These are phyloP conservation scores for Pichia deserticola DNA, from an alignment of 805 yeast genomes.

Conservation along the genomic window DNA sequence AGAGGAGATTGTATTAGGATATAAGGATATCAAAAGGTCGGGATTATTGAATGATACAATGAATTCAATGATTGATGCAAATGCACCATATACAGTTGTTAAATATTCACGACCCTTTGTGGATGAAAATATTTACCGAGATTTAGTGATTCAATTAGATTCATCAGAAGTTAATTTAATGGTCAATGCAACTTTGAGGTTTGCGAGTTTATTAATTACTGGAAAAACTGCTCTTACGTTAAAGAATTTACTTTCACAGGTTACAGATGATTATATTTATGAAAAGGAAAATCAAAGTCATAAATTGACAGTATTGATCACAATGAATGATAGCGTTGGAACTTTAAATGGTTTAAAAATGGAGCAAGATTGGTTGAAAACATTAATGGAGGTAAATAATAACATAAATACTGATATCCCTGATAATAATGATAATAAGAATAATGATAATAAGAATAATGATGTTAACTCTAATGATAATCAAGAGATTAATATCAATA, in stretches of 20 bases:
- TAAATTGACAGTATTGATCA: constrained; percentile 18
- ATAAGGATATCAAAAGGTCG: constrained; percentile 38
- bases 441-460: neutral
- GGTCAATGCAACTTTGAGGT: constrained; percentile 27
- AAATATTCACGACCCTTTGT: constrained; percentile 41
- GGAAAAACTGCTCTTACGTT: constrained; percentile 24
- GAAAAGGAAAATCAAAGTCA: constrained; percentile 13
- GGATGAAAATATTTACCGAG: constrained; percentile 30
- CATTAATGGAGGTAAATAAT: constrained; percentile 1
- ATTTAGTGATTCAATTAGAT: constrained; percentile 36
- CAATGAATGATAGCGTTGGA: constrained; percentile 15
- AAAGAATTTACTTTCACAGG: constrained; percentile 12
- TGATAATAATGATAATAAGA: neutral
- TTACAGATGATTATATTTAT: constrained; percentile 22
- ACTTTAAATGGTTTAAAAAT: constrained; percentile 23
- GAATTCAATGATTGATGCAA: constrained; percentile 1
- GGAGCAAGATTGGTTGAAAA: constrained; percentile 24
- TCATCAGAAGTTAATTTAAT: constrained; percentile 26
- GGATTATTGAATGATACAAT: constrained; percentile 24
- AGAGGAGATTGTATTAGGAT: constrained; percentile 51
- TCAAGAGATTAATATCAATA: too few species aligned
- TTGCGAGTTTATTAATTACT: constrained; percentile 15
- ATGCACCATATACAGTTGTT: constrained; percentile 16
- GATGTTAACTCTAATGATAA: too few species aligned
- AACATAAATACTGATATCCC: constrained; percentile 25